Percentiles rank a stretch among this genome's conserved stretches.
Conservation (phyloP, 2,329 filamentous ascomycete genomes). For the Thielaviopsis populi region DNA sequence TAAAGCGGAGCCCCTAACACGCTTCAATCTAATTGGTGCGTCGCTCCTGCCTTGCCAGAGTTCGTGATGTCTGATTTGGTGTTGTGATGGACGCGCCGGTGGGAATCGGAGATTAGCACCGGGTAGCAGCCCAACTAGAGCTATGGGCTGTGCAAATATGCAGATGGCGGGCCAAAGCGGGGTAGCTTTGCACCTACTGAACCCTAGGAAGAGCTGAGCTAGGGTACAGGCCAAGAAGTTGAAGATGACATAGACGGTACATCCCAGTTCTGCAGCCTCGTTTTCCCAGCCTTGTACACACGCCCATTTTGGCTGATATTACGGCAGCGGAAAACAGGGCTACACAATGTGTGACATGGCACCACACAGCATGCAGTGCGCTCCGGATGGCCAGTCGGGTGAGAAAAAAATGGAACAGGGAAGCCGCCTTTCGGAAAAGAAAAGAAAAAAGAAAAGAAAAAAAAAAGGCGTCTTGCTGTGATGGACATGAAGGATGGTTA, state of each 20-base stretch:
- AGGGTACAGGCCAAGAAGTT: not conserved
- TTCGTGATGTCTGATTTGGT: not conserved
- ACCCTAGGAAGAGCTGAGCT: not conserved
- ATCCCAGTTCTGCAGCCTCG: not conserved
- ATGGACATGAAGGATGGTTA: not conserved
- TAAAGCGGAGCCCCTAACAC: not conserved
- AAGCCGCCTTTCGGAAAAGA: not conserved
- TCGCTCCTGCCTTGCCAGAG: not conserved
- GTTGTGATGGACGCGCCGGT: not conserved
- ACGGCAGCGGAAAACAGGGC: not conserved
- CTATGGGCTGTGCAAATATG: not conserved
- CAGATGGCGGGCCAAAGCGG: not conserved
- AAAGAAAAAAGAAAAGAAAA: not conserved
- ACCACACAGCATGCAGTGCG: not conserved
- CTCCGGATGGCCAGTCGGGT: not conserved
- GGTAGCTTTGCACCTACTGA: not conserved
- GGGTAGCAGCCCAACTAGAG: not conserved
- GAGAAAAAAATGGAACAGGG: not conserved
- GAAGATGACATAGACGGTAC: too few species aligned
- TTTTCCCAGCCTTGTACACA: not conserved
- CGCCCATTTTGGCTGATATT: not conserved
- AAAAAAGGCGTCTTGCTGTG: not conserved
- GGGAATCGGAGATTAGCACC: not conserved
- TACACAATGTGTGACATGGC: slow-evolving; percentile 2
- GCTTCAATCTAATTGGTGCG: not conserved